phyloP scores from a whole-genome alignment of 2,329 filamentous ascomycete species.

The Ustilaginoidea virens region DNA sequence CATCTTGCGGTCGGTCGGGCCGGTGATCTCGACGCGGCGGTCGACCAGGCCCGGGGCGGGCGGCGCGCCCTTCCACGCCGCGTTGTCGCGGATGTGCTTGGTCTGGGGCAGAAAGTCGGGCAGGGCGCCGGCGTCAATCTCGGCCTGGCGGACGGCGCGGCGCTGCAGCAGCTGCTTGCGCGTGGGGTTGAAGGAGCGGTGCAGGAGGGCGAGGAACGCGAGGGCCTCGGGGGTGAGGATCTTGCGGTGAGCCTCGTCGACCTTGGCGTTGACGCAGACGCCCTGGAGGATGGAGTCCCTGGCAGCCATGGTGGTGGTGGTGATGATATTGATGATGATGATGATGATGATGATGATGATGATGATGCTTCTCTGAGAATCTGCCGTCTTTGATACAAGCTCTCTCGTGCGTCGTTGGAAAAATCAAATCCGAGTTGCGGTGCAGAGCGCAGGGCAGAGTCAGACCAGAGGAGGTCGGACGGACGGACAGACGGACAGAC shows the following conservation, averaged over 20 bases:
- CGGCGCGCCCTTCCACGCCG: constrained; percentile 81
- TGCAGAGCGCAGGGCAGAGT: too few species aligned
- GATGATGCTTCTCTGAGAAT: too few species aligned
- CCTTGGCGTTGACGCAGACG: constrained; percentile 67
- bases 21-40: constrained; percentile 91
- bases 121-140: constrained; percentile 77
- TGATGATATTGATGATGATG: too few species aligned
- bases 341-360: too few species aligned
- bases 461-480: too few species aligned
- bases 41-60: constrained; percentile 88
- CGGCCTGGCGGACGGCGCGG: constrained; percentile 72
- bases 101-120: constrained; percentile 96
- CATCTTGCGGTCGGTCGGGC: constrained; percentile 97
- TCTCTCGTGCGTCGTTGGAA: too few species aligned
- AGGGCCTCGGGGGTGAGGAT: constrained; percentile 84
- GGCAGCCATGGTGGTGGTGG: constrained; percentile 38
- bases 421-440: too few species aligned
- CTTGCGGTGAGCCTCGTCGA: constrained; percentile 70
- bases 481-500: too few species aligned
- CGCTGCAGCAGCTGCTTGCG: constrained; percentile 82
- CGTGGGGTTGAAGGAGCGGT: constrained; percentile 83
- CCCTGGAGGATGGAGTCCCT: constrained; percentile 71
- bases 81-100: constrained; percentile 84
- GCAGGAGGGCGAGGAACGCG: constrained; percentile 84
- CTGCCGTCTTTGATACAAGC: too few species aligned